Evolutionary conservation across 768 basidiomycete genomes (phyloP), one percentile per base, ranked within the genome.

Genomic region (Termitomyces sp.): DNA sequence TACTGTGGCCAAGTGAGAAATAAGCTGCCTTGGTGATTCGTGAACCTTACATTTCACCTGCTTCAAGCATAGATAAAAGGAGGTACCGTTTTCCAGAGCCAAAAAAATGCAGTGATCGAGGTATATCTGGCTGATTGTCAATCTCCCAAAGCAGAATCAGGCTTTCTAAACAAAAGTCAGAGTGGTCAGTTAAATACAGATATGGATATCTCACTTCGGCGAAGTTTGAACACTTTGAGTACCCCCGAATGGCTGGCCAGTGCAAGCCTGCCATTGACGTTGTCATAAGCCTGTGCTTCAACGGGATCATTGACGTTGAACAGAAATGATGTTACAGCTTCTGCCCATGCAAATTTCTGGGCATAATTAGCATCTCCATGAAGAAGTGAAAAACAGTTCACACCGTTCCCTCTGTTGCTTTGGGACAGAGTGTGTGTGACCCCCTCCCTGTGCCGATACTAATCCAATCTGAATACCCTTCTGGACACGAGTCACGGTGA

Each of bases 21-120:
- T 18, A 2, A 36, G 13, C 4, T 4, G 13, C 13, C 18, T 37
- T 18, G 3, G 3, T 7, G 7, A 7, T 5, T 5, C 7, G 1
- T 49, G 10, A 15, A 16, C 37, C 61, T 34, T 42, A 62, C 61
- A 62, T 51, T 37, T 53, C 16, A 1, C 39, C 51, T 26, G 8
- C 7, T 41, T 53, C 51, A 16, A 53, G 51, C 1, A 28, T 13
- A 3, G 37, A 24, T 8, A 28, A 37, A 5, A 41, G 4, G 1
- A 53, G 26, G n/a, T 37, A 28, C 1, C 9, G 26, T 5, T 29
- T 53, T 53, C 10, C 51, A 3, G 37, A 24, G 2, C 51, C 37
- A n/a, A 53, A 53, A 53, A 53, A 5, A n/a, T 53, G 39, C 26
- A 53, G 15, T 0, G 18, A 42, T 18, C 22, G 1, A 5, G 42